Evolutionary conservation across 176 grass and related monocot species (phyloP).

Genomic region (Tuctoria greenei): DNA sequence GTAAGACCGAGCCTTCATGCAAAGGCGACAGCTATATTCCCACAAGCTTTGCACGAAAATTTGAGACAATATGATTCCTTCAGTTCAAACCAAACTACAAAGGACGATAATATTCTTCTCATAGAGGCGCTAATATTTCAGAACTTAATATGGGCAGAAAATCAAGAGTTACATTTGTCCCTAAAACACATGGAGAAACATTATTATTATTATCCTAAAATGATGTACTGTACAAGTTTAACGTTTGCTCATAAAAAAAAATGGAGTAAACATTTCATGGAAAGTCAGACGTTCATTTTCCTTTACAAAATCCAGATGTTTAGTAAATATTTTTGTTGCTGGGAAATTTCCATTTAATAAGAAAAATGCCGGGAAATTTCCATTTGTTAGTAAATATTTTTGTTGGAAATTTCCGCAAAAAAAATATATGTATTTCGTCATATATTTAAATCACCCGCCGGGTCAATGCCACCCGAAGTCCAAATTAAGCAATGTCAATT

Average conservation of each 20-base stretch:
- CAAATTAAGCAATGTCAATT: neutral
- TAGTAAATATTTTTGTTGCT: too few species aligned
- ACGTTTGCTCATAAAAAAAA: neutral
- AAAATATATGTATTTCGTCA: neutral
- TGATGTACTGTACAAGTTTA: neutral
- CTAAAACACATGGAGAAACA: neutral
- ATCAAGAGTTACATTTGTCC: neutral
- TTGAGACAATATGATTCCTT: neutral
- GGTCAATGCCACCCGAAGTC: neutral
- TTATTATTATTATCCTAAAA: neutral
- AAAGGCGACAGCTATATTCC: neutral
- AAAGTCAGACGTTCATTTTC: neutral
- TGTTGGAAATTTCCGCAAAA: neutral
- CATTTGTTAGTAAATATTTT: too few species aligned
- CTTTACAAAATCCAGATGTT: too few species aligned
- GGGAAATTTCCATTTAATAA: too few species aligned
- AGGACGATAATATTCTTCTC: neutral
- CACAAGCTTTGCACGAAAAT: neutral
- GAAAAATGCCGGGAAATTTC: too few species aligned
- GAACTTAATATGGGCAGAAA: neutral
- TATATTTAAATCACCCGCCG: neutral
- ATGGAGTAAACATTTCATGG: too few species aligned
- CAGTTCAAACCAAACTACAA: neutral
- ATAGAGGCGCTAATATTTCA: neutral
- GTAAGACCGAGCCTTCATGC: neutral